Base-by-base conservation (phyloP, 306 rosid genomes). In the Albizia julibrissin region DNA sequence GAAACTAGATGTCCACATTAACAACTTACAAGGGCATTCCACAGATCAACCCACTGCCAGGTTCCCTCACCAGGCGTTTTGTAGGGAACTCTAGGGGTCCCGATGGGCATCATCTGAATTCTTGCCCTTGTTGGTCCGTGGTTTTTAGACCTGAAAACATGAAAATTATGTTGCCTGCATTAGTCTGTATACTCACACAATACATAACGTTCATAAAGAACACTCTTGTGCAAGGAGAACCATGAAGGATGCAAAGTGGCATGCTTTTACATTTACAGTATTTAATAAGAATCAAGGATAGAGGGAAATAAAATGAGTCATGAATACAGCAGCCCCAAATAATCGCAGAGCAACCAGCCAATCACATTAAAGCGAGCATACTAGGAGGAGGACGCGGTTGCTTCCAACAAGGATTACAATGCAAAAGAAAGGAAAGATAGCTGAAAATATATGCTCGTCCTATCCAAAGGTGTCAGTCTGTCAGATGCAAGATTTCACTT, bases 11-110 rank as follows among this genome's bases (percentile, higher is more conserved):
- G 83, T 73, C 76, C 80, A 31, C 61, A 82, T 44, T 26, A 83
- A 75, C 47, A 72, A 86, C 98, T 90, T 87, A 95, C 99, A 47
- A 93, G 92, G 83, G 98, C 98, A 91, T 95, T 95, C 98, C 99
- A 93, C 73, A 95, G 82, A 87, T 95, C 99, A 87, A 95, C 93
- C 99, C 98, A 93, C 80, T 93, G 99, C 96, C 92, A 92, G 77
- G 87, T 76, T 75, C 96, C 94, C 80, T 95, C 99, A 68, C 96
- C 98, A 72, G 98, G 99, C 75, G 92, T 89, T 85, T 84, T 89
- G 83, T 95, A 95, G 46, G 93, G 94, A 47, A 95, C 99, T 85
- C 87, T 91, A 14, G 97, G 99, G 31, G 96, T 93, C 76, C 98
- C 99, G 40, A 95, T 89, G 78, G 99, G 94, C 97, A 92, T 95